A percentile compares a stretch with the other conserved stretches of the same genome.
Conservation (phyloP, 768 basidiomycete genomes). For the Russula dissimulans region DNA sequence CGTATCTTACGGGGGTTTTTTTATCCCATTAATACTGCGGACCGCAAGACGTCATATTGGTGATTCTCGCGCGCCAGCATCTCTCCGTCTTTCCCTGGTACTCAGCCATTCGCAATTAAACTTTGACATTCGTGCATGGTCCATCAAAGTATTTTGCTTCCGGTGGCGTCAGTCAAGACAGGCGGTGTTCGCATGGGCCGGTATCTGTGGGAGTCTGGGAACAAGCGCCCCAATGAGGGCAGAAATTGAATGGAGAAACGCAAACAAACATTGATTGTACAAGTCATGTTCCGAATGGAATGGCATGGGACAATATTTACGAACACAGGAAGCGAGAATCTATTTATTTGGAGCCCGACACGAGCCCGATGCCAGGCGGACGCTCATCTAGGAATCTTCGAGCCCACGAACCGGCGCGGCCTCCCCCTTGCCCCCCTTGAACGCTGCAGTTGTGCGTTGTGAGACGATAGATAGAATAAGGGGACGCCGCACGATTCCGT, state of each 20-base stretch:
- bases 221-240: background rate
- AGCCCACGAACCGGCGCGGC: background rate
- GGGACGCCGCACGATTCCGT: background rate
- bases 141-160: background rate
- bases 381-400: background rate
- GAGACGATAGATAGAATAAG: background rate
- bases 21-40: background rate
- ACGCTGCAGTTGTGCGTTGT: background rate
- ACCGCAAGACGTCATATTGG: background rate
- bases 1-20: background rate
- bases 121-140: no score
- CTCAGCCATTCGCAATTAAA: no score
- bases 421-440: background rate
- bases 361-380: background rate
- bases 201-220: background rate
- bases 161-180: background rate
- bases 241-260: background rate
- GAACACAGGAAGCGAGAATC: background rate
- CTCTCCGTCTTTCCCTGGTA: background rate
- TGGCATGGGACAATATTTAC: background rate
- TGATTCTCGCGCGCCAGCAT: conserved; percentile 1
- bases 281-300: conserved; percentile 2
- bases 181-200: background rate
- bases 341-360: background rate
- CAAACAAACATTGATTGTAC: background rate